Evolutionary conservation across 2,329 filamentous ascomycete genomes (phyloP).

Genomic region (Arthrobotrys musiformis): DNA sequence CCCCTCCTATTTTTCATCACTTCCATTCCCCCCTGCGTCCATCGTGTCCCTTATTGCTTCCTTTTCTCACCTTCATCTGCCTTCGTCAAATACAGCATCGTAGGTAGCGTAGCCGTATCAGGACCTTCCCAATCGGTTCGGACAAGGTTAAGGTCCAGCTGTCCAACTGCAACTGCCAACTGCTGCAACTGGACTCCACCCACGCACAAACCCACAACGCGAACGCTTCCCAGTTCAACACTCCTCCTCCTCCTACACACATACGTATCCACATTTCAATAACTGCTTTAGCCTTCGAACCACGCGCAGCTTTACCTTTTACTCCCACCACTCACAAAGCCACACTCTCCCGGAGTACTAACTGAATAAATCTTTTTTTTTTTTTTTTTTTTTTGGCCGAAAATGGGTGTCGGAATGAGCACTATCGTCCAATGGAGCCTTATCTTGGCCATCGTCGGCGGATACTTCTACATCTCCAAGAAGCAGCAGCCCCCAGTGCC

Average conservation of each 20-base stretch:
- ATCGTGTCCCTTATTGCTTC: background rate
- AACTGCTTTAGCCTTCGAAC: background rate
- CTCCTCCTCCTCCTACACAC: no score
- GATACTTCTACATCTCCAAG: conserved; percentile 36
- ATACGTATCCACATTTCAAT: background rate
- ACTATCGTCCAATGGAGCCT: conserved; percentile 51
- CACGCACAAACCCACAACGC: conserved; percentile 34
- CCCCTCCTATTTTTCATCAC: background rate
- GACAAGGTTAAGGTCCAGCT: conserved; percentile 30
- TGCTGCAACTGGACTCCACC: no score
- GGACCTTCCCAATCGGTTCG: conserved; percentile 28
- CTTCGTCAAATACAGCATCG: background rate
- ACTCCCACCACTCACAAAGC: no score
- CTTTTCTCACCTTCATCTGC: background rate
- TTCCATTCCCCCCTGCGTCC: background rate
- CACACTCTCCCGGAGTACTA: no score
- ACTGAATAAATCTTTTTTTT: background rate
- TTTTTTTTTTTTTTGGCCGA: no score
- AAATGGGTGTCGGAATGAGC: conserved; percentile 52
- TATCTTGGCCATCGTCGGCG: conserved; percentile 31
- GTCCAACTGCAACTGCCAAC: conserved; percentile 16
- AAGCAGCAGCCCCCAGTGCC: conserved; percentile 11
- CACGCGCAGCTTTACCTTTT: background rate
- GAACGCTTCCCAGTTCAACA: conserved; percentile 25
- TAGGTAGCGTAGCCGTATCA: background rate